Evolutionary conservation across 1,284 basidiomycete species (phyloP).

Genomic region (Pseudozyma sp.): DNA sequence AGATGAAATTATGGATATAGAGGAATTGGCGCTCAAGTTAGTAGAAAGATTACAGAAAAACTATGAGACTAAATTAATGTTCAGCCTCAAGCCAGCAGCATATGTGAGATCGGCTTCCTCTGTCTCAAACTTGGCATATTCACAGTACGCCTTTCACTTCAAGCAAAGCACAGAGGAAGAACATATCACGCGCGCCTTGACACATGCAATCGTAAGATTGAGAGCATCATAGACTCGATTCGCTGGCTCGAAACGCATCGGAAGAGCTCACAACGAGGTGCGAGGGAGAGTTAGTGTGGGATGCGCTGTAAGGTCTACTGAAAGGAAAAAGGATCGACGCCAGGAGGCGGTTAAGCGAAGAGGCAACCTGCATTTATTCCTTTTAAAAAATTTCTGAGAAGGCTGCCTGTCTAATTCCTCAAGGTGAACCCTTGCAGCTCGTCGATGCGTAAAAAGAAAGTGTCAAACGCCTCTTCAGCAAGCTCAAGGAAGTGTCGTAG

Average conservation of each 20-base stretch:
- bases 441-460: slow-evolving; percentile 5
- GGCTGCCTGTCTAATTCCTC: slow-evolving; percentile 32
- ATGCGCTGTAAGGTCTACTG: neutral
- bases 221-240: neutral
- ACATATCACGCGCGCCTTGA: too few species aligned
- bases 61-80: too few species aligned
- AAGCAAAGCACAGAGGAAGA: too few species aligned
- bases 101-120: too few species aligned
- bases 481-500: neutral
- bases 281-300: neutral
- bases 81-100: too few species aligned
- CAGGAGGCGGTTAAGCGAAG: slow-evolving; percentile 24
- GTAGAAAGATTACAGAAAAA: too few species aligned
- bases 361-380: neutral
- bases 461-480: neutral
- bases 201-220: neutral
- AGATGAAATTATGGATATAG: too few species aligned
- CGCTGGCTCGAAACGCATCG: neutral
- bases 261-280: neutral
- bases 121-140: too few species aligned
- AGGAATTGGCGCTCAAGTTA: too few species aligned
- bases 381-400: too few species aligned
- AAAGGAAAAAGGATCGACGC: slow-evolving; percentile 14
- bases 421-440: slow-evolving; percentile 25
- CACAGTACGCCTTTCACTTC: too few species aligned